Conservation (phyloP, 176 grass and related monocot genomes). For the Tillandsia leiboldiana region DNA sequence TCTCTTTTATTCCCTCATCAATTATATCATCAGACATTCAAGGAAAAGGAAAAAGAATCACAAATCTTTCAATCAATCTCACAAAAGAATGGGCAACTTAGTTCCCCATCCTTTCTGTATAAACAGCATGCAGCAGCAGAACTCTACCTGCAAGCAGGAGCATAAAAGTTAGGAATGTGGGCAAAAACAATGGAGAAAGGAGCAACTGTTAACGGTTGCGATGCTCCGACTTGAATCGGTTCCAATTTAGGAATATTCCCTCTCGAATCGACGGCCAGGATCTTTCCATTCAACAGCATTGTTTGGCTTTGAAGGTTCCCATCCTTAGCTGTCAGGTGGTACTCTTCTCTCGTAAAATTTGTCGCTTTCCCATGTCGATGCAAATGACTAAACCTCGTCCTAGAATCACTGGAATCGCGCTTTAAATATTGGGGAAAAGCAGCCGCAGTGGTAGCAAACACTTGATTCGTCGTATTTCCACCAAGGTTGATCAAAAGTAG, state of each 20-base stretch:
- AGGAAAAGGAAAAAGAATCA: slow-evolving; percentile 27
- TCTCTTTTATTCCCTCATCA: not conserved
- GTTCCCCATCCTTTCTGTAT: slow-evolving; percentile 28
- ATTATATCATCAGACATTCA: slow-evolving; percentile 16
- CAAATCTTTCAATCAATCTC: slow-evolving; percentile 37
- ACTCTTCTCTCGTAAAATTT: slow-evolving; percentile 55
- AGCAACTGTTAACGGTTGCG: slow-evolving; percentile 43
- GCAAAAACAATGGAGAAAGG: slow-evolving; percentile 89
- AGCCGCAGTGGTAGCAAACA: slow-evolving; percentile 17
- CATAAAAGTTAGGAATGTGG: slow-evolving; percentile 56
- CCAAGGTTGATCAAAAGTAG: slow-evolving; percentile 77
- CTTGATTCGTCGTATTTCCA: slow-evolving; percentile 31
- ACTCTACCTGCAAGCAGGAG: slow-evolving; percentile 60
- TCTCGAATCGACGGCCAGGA: slow-evolving; percentile 36
- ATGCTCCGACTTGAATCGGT: slow-evolving; percentile 37
- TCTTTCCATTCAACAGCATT: slow-evolving; percentile 67
- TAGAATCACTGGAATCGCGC: slow-evolving; percentile 10
- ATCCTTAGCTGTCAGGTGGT: slow-evolving; percentile 70
- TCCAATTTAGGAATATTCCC: slow-evolving; percentile 62
- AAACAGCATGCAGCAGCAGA: not conserved
- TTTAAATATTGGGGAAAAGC: not conserved
- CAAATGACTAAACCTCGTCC: slow-evolving; percentile 16
- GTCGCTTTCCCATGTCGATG: slow-evolving; percentile 16
- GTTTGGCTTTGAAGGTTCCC: slow-evolving; percentile 84
- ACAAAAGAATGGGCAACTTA: slow-evolving; percentile 53